Base-by-base conservation (phyloP, 371 early-diverging fungal species). In the Gilbertella persicaria region DNA sequence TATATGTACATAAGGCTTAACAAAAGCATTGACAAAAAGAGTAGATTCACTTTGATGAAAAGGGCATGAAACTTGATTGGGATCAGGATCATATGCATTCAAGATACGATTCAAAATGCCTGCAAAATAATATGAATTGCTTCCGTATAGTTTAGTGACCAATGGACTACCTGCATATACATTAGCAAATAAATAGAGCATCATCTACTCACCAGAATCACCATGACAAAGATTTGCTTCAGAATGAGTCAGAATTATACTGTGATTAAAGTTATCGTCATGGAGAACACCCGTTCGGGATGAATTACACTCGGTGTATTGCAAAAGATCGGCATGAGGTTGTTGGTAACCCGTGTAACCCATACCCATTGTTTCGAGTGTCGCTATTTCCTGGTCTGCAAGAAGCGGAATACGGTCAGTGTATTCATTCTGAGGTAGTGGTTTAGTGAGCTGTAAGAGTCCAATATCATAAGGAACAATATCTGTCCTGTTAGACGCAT, bases 31-130 rank as follows among this genome's bases (percentile, higher is more conserved):
- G n/a, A 60, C 25, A 39, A 61, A 57, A 2, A 24, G 23, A 2
- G 43, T 40, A 3, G 37, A 26, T n/a, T 51, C 51, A 3, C 53
- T 25, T 16, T 68, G 39, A 29, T 53, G 69, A 14, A 71, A 20
- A n/a, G 72, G 68, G 26, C 72, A 71, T 2, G 68, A 58, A 3
- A 30, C 35, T 9, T 55, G 53, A 4, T 41, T 39, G 3, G 72
- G 66, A n/a, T 57, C 48, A 8, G 63, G 66, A 49, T 71, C 72
- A 53, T 65, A 58, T n/a, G 66, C 69, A 41, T 68, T 65, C 19
- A 65, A 17, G 4, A 71, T 68, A 13, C 72, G 49, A 20, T 59
- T 68, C 14, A 71, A 41, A 19, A 71, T 33, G 14, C 72, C 72
- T 0, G 53, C 12, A 12, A 71, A 25, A 21, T 35, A 46, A n/a